Evolutionary conservation across 1,284 basidiomycete species (phyloP), one percentile per base, ranked within the genome.

Genomic region (Leccinum variabile): DNA sequence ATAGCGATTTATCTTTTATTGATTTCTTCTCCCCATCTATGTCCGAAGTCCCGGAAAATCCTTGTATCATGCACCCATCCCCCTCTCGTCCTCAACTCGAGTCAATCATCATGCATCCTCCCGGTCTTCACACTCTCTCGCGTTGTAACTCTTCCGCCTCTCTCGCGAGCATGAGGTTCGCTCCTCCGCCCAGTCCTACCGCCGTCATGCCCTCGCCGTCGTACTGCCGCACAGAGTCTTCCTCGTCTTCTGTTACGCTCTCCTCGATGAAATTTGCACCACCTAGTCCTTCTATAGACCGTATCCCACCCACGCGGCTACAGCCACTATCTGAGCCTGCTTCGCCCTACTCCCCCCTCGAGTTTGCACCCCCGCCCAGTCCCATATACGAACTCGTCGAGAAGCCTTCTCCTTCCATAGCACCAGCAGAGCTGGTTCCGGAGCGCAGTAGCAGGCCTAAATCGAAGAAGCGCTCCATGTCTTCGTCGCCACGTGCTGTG

Each of bases 1-100:
- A 55, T 59, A 56, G 64, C 28, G 71, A 78, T 68, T 75, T 80
- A 64, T 87, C 85, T 25, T 87, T 87, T 70, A 85, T 88, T 54
- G 86, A 87, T 72, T 73, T 87, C 57, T 72, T 76, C 55, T 82
- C 84, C 0, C 78, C 81, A 60, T 66, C 70, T 60, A 65, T 62
- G 13, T 60, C 70, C 22, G 71, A 75, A 28, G 74, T 76, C 57
- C 54, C 64, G n/a, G 46, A 49, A 22, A 66, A 70, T 60, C 54
- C 65, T 56, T 64, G n/a, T 44, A 57, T 57, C 56, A 44, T 46
- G 18, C 66, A 59, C 8, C 44, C 59, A 22, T 32, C 62, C 32
- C 44, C 65, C 67, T 66, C 56, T 54, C 66, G 33, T 1, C 65
- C 53, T 49, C 10, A 4, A 28, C 68, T 28, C 22, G 68, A 56